A percentile compares a stretch with the other conserved stretches of the same genome.
These are phyloP conservation scores for Cubamyces lactineus DNA, from an alignment of 768 basidiomycete species.

Conservation along the genomic window DNA sequence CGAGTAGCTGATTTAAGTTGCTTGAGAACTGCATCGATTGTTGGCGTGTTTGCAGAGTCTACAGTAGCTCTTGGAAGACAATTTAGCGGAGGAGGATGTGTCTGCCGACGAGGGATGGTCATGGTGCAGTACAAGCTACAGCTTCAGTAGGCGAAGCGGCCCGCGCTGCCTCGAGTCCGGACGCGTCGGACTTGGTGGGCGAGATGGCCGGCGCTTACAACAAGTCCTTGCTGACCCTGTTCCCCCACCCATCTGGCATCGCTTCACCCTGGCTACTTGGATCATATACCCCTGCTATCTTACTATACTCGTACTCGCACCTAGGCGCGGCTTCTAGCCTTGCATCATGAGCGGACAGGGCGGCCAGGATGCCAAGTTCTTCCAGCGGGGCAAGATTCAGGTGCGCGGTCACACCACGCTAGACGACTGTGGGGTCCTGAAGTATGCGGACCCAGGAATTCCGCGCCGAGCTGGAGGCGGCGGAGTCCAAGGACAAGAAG, in stretches of 20 bases:
- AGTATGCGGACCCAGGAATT: constrained; percentile 62
- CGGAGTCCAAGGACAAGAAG: constrained; percentile 96
- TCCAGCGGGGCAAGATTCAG: constrained; percentile 90
- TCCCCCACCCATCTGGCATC: constrained; percentile 6
- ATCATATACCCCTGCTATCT: constrained; percentile 10
- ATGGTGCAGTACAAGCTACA: constrained; percentile 8
- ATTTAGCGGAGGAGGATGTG: constrained; percentile 8
- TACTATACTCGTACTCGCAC: not conserved
- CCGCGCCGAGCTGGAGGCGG: constrained; percentile 86
- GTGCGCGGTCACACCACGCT: constrained; percentile 42
- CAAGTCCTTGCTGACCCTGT: constrained; percentile 4
- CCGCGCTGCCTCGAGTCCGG: not conserved
- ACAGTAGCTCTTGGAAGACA: constrained; percentile 27
- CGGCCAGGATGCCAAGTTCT: constrained; percentile 91
- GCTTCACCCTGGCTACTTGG: not conserved
- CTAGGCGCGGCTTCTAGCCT: not conserved
- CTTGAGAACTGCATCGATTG: constrained; percentile 63
- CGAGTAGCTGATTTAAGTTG: constrained; percentile 59
- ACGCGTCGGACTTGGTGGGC: not conserved
- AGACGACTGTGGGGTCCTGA: constrained; percentile 1
- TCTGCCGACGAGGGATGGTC: constrained; percentile 25
- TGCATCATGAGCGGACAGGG: constrained; percentile 51
- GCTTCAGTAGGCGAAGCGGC: not conserved
- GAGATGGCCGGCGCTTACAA: constrained; percentile 6
- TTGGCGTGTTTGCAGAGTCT: constrained; percentile 33